Conservation (phyloP, 257 asterid species). For the Schizonepeta tenuifolia region DNA sequence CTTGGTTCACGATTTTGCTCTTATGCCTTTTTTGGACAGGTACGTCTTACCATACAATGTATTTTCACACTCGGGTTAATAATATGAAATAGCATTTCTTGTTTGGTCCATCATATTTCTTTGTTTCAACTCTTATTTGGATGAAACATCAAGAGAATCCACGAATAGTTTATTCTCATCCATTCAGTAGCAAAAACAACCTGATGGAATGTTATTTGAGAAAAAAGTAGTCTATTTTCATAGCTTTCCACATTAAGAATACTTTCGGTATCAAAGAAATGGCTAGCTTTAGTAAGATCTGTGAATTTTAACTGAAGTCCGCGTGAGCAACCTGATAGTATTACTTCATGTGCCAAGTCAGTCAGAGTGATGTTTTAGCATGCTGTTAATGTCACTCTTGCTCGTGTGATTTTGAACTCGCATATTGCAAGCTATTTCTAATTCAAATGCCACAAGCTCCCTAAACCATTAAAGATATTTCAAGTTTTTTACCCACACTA, state of each 20-base stretch:
- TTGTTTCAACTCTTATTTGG: constrained; percentile 18
- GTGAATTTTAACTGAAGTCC: background rate
- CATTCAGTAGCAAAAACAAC: background rate
- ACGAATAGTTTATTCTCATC: constrained; percentile 6
- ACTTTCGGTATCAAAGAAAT: constrained; percentile 11
- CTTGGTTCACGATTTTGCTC: constrained; percentile 88
- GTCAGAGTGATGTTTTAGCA: constrained; percentile 9
- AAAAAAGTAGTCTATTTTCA: background rate
- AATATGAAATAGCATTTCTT: constrained; percentile 17
- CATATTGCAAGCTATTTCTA: background rate
- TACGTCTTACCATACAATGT: constrained; percentile 36
- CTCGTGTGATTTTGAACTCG: background rate
- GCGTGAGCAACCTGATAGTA: constrained; percentile 1
- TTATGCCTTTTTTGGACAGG: constrained; percentile 99
- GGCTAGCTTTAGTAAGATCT: constrained; percentile 4
- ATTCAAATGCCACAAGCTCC: background rate
- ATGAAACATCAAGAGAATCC: background rate
- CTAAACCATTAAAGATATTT: background rate
- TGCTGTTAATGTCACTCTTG: background rate
- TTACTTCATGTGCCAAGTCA: constrained; percentile 10
- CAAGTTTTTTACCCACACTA: background rate
- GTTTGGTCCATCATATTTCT: too few species aligned
- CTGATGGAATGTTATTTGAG: background rate
- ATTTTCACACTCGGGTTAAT: constrained; percentile 25
- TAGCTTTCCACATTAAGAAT: constrained; percentile 3